Base-by-base conservation (phyloP, 805 yeast species). In the Candida odintsovae region DNA sequence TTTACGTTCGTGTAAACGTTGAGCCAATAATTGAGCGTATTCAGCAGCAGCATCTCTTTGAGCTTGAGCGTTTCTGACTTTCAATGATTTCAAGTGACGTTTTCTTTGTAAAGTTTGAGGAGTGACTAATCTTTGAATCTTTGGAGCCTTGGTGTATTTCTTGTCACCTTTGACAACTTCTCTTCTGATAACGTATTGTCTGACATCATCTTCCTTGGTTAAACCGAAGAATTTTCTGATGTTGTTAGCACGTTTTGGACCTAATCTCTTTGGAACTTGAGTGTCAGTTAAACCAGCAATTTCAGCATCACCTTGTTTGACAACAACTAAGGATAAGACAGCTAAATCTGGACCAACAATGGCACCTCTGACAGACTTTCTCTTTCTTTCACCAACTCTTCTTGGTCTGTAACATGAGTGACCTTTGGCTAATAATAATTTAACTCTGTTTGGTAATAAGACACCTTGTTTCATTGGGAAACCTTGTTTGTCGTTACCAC, bases 381-480 rank as follows among this genome's bases (percentile, higher is more conserved):
- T 90, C 96, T 94, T 94, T 82, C 99, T 88, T 84, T 94, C 99
- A 85, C 99, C 99, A 61, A 75, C 70, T 80, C 98, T 89, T 83
- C 99, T 94, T 75, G 96, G 95, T 83, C 99, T 90, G 94, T 90
- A 92, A 82, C 97, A 90, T 65, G 97, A 86, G 81, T 79, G 84
- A 69, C 90, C 96, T 77, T 88, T 82, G 63, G 95, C 73, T 71
- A 92, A 80, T 70, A 92, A 83, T 68, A 92, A 83, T 74, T 86
- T 89, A 67, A 92, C 97, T 84, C 97, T 92, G 83, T 94, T 88
- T 76, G 97, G 97, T 80, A 87, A 94, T 83, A 92, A 80, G 61
- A 92, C 97, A 83, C 97, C 97, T 78, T 92, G 97, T 78, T 89
- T 90, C 97, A 90, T 90, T 77, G 99, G 98, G 96, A 94, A 94